phyloP scores from a whole-genome alignment of 768 basidiomycete species.

The Boletus pseudo-olivaceus region DNA sequence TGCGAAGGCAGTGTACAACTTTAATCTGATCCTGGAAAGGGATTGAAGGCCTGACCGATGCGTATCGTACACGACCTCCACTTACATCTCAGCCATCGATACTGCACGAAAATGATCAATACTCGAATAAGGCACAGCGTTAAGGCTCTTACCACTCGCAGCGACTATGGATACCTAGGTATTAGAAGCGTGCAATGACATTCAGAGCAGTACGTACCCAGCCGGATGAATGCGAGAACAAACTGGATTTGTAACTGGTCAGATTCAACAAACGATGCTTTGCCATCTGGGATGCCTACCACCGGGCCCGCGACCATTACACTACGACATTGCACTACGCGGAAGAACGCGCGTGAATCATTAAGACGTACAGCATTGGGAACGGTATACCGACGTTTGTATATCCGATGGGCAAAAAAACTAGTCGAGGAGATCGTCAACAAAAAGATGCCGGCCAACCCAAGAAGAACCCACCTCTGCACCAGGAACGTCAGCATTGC shows the following conservation, averaged over 20 bases:
- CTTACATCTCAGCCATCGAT: conserved; percentile 23
- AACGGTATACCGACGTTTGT: conserved; percentile 13
- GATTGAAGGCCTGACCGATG: background rate
- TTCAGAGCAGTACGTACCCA: conserved; percentile 8
- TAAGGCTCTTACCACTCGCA: conserved; percentile 15
- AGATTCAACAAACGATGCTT: background rate
- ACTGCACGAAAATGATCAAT: conserved; percentile 9
- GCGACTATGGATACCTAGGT: conserved; percentile 4
- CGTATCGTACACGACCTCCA: background rate
- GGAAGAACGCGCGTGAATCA: background rate
- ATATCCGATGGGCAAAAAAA: conserved; percentile 27
- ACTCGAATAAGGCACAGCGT: background rate
- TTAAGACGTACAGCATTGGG: background rate
- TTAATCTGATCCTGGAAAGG: conserved; percentile 12
- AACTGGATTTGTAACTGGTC: conserved; percentile 7
- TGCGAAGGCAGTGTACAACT: conserved; percentile 6
- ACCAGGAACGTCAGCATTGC: conserved; percentile 25
- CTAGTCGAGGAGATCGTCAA: conserved; percentile 5
- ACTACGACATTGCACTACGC: conserved; percentile 14
- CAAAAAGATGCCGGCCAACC: background rate
- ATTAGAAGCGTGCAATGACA: background rate
- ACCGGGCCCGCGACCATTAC: conserved; percentile 14
- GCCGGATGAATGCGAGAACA: conserved; percentile 13
- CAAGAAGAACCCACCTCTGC: conserved; percentile 11
- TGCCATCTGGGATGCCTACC: conserved; percentile 4